Percentiles rank a stretch among this genome's conserved stretches.
These are phyloP conservation scores for Trichosphaerium sp. DNA, from an alignment of 78 protist species.

Conservation along the genomic window DNA sequence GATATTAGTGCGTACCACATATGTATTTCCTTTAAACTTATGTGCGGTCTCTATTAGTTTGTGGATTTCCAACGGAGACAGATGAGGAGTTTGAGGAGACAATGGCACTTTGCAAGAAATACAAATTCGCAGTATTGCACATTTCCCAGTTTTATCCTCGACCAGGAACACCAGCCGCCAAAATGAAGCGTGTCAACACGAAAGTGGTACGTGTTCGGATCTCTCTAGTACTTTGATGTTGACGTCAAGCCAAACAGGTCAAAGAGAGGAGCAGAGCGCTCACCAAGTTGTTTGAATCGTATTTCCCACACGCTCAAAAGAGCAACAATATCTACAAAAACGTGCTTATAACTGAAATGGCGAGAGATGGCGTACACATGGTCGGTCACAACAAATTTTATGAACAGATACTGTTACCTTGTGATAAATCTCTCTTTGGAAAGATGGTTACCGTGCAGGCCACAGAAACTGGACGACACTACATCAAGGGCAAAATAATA, in stretches of 20 bases:
- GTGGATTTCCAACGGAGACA: constrained; percentile 32
- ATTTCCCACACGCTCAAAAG: not conserved
- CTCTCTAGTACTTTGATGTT: not conserved
- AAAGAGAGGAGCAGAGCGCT: not conserved
- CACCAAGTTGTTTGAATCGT: constrained; percentile 12
- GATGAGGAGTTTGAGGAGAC: constrained; percentile 35
- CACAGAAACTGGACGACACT: too few relatives aligned
- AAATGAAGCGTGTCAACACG: constrained; percentile 20
- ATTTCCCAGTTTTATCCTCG: constrained; percentile 58
- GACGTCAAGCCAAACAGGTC: not conserved
- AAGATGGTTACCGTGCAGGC: too few relatives aligned
- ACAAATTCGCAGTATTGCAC: constrained; percentile 12
- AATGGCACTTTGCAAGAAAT: not conserved
- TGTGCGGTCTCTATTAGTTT: not conserved
- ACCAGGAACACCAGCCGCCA: constrained; percentile 60
- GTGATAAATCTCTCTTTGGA: too few relatives aligned
- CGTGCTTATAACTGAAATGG: constrained; percentile 30
- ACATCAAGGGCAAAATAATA: too few relatives aligned
- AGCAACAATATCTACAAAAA: not conserved
- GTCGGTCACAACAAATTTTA: constrained; percentile 37
- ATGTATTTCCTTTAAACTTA: not conserved
- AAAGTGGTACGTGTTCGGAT: not conserved
- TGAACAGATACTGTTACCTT: not conserved
- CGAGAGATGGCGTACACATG: constrained; percentile 7
- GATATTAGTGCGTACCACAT: constrained; percentile 54